These are phyloP conservation scores for Chalaropsis ovoidea DNA, from an alignment of 2,329 filamentous ascomycete genomes.

Conservation along the genomic window DNA sequence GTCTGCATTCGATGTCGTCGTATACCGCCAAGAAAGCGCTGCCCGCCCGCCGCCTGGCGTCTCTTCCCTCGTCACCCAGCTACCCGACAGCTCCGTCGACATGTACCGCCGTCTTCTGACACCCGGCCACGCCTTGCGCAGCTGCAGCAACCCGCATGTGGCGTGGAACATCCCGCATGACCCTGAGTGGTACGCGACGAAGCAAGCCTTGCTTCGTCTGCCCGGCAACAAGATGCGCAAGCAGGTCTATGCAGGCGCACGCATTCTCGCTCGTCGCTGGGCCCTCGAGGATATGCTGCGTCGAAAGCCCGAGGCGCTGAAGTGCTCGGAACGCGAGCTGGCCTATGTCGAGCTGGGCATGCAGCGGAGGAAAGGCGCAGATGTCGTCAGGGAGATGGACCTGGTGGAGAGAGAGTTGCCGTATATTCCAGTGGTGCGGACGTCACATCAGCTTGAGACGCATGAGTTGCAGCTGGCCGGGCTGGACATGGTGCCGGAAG, in stretches of 20 bases:
- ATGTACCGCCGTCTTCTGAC: conserved; percentile 16
- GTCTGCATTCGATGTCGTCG: conserved; percentile 11
- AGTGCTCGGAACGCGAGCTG: conserved; percentile 12
- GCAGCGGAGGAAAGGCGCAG: neutral
- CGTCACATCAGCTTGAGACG: neutral
- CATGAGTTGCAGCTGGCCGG: neutral
- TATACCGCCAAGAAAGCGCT: conserved; percentile 16
- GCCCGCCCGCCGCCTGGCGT: conserved; percentile 4
- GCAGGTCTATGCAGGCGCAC: neutral
- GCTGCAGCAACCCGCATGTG: conserved; percentile 10
- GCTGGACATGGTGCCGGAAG: neutral
- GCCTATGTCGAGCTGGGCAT: conserved; percentile 11
- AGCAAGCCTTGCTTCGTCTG: neutral
- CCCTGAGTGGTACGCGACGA: conserved; percentile 10
- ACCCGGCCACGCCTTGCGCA: neutral
- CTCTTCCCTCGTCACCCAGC: conserved; percentile 15
- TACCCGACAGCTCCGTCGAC: conserved; percentile 11
- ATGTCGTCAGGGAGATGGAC: neutral
- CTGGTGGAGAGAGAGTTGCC: neutral
- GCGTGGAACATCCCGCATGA: conserved; percentile 13
- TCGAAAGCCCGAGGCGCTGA: neutral
- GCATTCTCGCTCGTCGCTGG: conserved; percentile 16
- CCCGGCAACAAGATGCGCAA: conserved; percentile 14
- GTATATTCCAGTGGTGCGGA: neutral
- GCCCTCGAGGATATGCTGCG: neutral